Conservation (phyloP, 345 rosid species). For the Mercurialis annua region DNA sequence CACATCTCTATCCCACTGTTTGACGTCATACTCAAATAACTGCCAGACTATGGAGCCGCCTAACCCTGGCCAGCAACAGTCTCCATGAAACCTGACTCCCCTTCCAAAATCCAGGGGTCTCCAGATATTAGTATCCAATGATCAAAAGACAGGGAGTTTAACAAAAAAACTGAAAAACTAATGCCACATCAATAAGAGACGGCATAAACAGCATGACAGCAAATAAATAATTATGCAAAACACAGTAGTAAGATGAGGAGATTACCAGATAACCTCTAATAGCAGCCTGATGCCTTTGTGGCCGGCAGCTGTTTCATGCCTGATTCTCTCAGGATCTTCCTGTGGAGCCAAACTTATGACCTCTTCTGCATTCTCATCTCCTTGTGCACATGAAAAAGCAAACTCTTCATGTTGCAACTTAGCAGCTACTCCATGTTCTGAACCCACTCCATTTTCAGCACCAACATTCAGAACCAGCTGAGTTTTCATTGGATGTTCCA, state of each 20-base stretch:
- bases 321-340: constrained; percentile 41
- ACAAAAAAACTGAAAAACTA: too few species aligned
- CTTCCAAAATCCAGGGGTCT: too few species aligned
- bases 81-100: too few species aligned
- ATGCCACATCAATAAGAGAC: too few species aligned
- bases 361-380: constrained; percentile 19
- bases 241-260: constrained; percentile 2
- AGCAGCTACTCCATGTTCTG: constrained; percentile 22
- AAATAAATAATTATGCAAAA: neutral
- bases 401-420: constrained; percentile 27
- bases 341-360: constrained; percentile 26
- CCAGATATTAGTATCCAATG: too few species aligned
- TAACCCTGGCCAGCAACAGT: too few species aligned
- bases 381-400: constrained; percentile 20
- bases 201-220: too few species aligned
- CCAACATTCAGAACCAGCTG: constrained; percentile 29
- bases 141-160: too few species aligned
- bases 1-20: too few species aligned
- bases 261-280: constrained; percentile 70
- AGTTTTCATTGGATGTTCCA: constrained; percentile 32
- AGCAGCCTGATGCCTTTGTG: constrained; percentile 62
- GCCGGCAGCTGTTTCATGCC: constrained; percentile 62
- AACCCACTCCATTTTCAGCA: too few species aligned
- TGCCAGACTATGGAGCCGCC: too few species aligned
- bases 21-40: too few species aligned